Conservation (phyloP, 1,284 basidiomycete genomes). For the Apiotrichum veenhuisii region DNA sequence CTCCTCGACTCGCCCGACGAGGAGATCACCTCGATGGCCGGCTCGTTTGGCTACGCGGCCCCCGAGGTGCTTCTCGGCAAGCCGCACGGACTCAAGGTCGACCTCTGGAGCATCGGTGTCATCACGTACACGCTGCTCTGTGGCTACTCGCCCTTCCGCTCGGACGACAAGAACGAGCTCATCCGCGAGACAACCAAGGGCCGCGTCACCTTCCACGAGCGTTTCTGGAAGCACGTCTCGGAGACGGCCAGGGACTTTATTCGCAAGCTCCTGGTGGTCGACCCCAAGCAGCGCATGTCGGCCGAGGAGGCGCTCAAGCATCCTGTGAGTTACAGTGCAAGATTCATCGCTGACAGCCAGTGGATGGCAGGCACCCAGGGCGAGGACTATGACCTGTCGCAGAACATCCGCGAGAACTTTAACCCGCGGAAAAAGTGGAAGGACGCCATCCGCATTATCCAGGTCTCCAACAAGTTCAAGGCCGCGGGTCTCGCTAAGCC, state of each 20-base stretch:
- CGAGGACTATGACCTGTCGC: constrained; percentile 65
- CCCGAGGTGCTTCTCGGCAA: constrained; percentile 80
- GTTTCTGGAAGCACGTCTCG: constrained; percentile 84
- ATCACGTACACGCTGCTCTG: constrained; percentile 91
- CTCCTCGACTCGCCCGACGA: constrained; percentile 74
- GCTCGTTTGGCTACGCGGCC: constrained; percentile 90
- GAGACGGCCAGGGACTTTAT: constrained; percentile 60
- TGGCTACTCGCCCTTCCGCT: constrained; percentile 89
- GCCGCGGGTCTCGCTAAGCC: neutral
- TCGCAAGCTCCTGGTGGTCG: constrained; percentile 64
- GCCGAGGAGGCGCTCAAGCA: constrained; percentile 69
- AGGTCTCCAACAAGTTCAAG: constrained; percentile 9
- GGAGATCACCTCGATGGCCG: constrained; percentile 74
- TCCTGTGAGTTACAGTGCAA: constrained; percentile 47
- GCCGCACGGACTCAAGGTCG: constrained; percentile 87
- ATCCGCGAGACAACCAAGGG: constrained; percentile 77
- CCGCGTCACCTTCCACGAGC: constrained; percentile 83
- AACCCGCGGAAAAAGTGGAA: constrained; percentile 37
- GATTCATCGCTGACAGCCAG: constrained; percentile 16
- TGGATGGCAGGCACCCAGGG: constrained; percentile 38
- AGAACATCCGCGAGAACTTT: constrained; percentile 66
- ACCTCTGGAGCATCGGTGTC: constrained; percentile 89
- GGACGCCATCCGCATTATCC: constrained; percentile 28
- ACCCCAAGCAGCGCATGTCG: constrained; percentile 68
- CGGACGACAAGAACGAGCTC: constrained; percentile 71